Percentiles rank a stretch among this genome's conserved stretches.
phyloP scores from a whole-genome alignment of 371 early-diverging fungal genomes.

The Lichtheimia hyalospora region DNA sequence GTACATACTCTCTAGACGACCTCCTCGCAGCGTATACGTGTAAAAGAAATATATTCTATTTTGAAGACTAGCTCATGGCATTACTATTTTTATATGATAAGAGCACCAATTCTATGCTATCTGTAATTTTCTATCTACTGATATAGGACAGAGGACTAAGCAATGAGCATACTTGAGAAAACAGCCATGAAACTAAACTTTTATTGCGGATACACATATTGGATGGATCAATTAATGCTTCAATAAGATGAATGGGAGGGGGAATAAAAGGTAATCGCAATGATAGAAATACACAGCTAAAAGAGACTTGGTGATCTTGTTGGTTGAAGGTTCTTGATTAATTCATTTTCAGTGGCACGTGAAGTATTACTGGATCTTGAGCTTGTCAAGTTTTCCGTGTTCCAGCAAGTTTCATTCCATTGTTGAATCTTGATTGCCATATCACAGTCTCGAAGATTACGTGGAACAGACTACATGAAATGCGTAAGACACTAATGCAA shows the following conservation, averaged over 20 bases:
- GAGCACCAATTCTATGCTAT: no score
- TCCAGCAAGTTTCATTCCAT: constrained; percentile 38
- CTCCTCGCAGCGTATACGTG: no score
- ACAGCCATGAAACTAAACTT: no score
- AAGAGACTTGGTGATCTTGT: neutral
- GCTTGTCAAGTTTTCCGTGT: constrained; percentile 5
- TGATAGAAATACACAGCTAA: neutral
- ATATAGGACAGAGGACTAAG: no score
- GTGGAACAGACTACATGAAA: constrained; percentile 27
- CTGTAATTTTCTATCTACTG: no score
- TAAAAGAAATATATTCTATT: neutral
- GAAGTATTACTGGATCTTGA: neutral
- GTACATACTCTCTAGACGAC: no score
- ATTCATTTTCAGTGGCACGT: neutral
- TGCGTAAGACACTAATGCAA: neutral
- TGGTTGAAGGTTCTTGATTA: neutral
- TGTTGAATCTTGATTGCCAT: constrained; percentile 41
- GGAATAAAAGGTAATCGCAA: no score
- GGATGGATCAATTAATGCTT: no score
- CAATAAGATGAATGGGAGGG: no score
- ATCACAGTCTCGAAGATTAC: constrained; percentile 43
- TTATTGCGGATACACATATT: no score
- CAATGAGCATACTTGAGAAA: no score
- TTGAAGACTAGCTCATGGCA: neutral
- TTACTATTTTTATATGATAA: no score